These are phyloP conservation scores for Penicillium longicatenatum DNA, from an alignment of 495 filamentous ascomycete genomes.

Conservation along the genomic window DNA sequence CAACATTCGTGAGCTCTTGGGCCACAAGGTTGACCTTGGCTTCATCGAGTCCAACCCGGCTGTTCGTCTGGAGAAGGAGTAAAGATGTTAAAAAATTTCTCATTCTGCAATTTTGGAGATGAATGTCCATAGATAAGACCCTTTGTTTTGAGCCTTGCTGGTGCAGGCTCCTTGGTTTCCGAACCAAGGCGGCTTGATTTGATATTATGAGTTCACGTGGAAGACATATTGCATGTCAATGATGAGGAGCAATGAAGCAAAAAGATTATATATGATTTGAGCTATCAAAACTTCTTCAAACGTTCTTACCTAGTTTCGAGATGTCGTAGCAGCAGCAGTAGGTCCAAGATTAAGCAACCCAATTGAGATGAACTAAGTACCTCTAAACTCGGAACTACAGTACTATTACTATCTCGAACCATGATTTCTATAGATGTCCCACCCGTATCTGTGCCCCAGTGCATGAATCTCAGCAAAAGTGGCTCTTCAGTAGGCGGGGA, in stretches of 20 bases:
- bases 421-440: constrained; percentile 58
- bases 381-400: no score
- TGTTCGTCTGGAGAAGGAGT: constrained; percentile 75
- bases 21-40: constrained; percentile 81
- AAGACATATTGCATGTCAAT: constrained; percentile 33
- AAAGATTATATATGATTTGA: constrained; percentile 10
- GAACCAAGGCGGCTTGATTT: constrained; percentile 6
- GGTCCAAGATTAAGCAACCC: neutral
- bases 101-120: constrained; percentile 9
- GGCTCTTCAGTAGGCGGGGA: constrained; percentile 84
- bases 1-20: constrained; percentile 83
- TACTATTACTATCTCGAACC: neutral
- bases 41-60: constrained; percentile 84
- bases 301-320: no score
- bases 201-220: constrained; percentile 31
- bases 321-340: neutral
- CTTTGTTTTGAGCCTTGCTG: constrained; percentile 28
- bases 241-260: constrained; percentile 31
- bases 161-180: constrained; percentile 8
- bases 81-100: constrained; percentile 26
- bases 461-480: constrained; percentile 66
- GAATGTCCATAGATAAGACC: constrained; percentile 25
- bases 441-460: constrained; percentile 96
- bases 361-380: no score
- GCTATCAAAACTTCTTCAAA: neutral